Conservation (phyloP, 164 flowering plant genomes). For the Piper betle region DNA sequence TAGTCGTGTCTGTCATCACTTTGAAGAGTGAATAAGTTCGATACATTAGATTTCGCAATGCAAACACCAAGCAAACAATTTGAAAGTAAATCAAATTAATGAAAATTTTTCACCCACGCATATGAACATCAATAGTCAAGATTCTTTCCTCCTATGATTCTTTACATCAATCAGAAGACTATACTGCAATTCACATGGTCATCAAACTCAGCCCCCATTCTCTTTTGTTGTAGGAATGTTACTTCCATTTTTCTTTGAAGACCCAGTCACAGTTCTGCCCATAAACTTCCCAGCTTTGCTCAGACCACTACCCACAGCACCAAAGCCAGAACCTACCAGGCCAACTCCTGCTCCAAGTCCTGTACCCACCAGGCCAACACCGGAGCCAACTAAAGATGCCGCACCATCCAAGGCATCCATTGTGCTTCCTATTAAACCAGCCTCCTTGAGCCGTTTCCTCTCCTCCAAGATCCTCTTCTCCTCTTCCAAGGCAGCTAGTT, state of each 20-base stretch:
- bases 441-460: conserved; percentile 68
- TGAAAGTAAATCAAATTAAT: no score
- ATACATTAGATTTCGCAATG: no score
- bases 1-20: no score
- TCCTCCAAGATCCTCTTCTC: conserved; percentile 77
- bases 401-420: conserved; percentile 94
- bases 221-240: conserved; percentile 49
- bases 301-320: conserved; percentile 57
- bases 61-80: no score
- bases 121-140: no score
- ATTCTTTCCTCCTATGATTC: no score
- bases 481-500: conserved; percentile 63
- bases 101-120: no score
- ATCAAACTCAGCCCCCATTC: conserved; percentile 25
- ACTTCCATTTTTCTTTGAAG: conserved; percentile 39
- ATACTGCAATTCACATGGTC: no score
- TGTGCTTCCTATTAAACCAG: conserved; percentile 81
- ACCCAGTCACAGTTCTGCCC: conserved; percentile 74
- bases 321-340: conserved; percentile 44
- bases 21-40: no score
- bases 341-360: conserved; percentile 63
- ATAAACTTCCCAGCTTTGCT: conserved; percentile 84
- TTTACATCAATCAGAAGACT: no score
- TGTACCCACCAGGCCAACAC: conserved; percentile 56
- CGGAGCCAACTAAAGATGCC: conserved; percentile 46